Base-by-base conservation (phyloP, 208 protist species). In the Angomonas desouzai region DNA sequence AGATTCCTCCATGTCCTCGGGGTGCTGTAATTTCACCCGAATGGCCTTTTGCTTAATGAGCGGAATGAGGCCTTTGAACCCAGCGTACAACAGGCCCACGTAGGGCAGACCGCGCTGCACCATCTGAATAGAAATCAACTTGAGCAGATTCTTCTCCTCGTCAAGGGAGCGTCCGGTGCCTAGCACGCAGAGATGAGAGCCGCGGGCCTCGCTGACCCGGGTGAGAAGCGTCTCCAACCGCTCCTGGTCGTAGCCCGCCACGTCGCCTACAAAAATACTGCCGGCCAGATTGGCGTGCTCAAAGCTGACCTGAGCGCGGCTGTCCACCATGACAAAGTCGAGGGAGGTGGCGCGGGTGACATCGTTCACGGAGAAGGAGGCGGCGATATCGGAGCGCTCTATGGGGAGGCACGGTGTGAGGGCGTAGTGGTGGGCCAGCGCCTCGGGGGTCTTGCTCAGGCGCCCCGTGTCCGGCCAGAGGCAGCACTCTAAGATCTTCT, bases 71-170 rank as follows among this genome's bases (percentile, higher is more conserved):
- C 68, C 66, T 34, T 81, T 75, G 68, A 97, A 94, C 55, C 91
- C 88, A 40, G 83, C 87, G 1, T 65, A 49, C 4, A 79, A 66
- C 45, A 91, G 68, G 68, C 89, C 88, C 16, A 97, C 77, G 55
- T 87, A 92, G 13, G 85, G 83, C 29, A 94, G 90, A 2, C 72
- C 64, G 27, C 71, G 43, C 48, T 85, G 79, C 63, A 94, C 72
- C n/a, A 96, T 70, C 49, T 83, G 84, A 32, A 97, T 74, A 2
- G 80, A 72, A n/a, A 96, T 62, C 32, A 96, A 33, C 63, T 90
- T 88, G 16, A 97, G 70, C 66, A 95, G 66, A 64, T 96, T 97
- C 34, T 78, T 40, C 72, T 97, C 93, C 59, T 94, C 89, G n/a
- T 64, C 63, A 20, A 96, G 76, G 13, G 70, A 58, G 27, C 86